Evolutionary conservation across 805 yeast genomes (phyloP), one percentile per base, ranked within the genome.

Genomic region (Candida arabinofermentans): DNA sequence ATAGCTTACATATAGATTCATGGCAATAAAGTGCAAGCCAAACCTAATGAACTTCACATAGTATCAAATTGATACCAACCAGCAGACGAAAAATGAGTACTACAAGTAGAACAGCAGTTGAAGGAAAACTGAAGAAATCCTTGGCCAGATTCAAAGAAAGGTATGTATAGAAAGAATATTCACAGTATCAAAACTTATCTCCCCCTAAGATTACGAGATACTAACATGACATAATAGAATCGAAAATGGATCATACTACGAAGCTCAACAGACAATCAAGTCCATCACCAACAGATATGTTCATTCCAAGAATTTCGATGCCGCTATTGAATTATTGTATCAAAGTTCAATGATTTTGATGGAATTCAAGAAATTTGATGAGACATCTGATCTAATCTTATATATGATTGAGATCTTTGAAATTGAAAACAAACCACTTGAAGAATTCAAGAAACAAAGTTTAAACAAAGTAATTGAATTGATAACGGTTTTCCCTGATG

Each of bases 221-320:
- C 44, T 40, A 34, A 39, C 46, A 34, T 8, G 8, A 12, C 10
- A 24, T 17, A 8, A 22, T 21, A 81, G 85, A 54, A 83, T 91
- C 48, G 76, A 74, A 38, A 74, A 74, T 37, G 87, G 86, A 2
- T 85, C 89, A 41, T 88, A 74, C 66, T 91, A 91, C 60, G 99
- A 93, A 60, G 98, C 98, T 0, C 96, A 91, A 61, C 98, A 93
- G 63, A 90, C 96, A 0, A 72, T 93, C 39, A 72, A 96, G 56
- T 88, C 98, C 5, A 85, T 91, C 40, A 86, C 86, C 32, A 89
- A 89, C 51, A 73, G 99, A 58, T 84, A 86, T 57, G 83, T 85
- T 33, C 78, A 86, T 48, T 59, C 80, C 19, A 78, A 79, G 46
- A 78, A 83, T 44, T 86, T 74, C 59, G 67, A 64, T 3, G 82